These are phyloP conservation scores for Suhomyces panamericanus DNA, from an alignment of 1,139 yeast genomes.

Conservation along the genomic window DNA sequence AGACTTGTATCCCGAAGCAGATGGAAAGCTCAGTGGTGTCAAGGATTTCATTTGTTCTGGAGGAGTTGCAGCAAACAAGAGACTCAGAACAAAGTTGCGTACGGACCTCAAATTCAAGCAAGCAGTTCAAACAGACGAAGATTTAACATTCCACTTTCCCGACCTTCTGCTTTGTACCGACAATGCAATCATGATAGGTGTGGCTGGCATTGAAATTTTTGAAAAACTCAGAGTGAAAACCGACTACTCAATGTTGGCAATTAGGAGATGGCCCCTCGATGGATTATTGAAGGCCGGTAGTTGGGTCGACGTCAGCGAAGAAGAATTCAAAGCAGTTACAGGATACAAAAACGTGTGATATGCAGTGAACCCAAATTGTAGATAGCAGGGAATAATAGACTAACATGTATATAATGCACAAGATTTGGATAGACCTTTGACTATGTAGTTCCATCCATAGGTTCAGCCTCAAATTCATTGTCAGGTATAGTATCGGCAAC, in stretches of 20 bases:
- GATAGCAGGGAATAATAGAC: background rate
- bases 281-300: conserved; percentile 50
- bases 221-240: conserved; percentile 54
- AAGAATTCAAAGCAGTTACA: conserved; percentile 12
- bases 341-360: background rate
- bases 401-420: background rate
- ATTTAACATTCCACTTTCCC: conserved; percentile 57
- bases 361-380: background rate
- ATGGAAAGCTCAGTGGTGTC: conserved; percentile 43
- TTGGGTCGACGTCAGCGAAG: conserved; percentile 39
- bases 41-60: conserved; percentile 80
- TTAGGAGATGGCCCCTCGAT: conserved; percentile 74
- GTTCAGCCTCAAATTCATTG: conserved; percentile 2
- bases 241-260: conserved; percentile 54
- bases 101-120: conserved; percentile 27
- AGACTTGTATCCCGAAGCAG: conserved; percentile 18
- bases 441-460: background rate
- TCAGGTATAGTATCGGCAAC: conserved; percentile 32
- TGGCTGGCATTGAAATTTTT: conserved; percentile 88
- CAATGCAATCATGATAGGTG: conserved; percentile 95
- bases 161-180: conserved; percentile 79
- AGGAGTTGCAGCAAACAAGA: conserved; percentile 82
- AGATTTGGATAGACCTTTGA: too few species aligned
- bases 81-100: conserved; percentile 53
- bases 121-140: conserved; percentile 10